Base-by-base conservation (phyloP, 2,329 filamentous ascomycete species). In the Cladosporium sp. region DNA sequence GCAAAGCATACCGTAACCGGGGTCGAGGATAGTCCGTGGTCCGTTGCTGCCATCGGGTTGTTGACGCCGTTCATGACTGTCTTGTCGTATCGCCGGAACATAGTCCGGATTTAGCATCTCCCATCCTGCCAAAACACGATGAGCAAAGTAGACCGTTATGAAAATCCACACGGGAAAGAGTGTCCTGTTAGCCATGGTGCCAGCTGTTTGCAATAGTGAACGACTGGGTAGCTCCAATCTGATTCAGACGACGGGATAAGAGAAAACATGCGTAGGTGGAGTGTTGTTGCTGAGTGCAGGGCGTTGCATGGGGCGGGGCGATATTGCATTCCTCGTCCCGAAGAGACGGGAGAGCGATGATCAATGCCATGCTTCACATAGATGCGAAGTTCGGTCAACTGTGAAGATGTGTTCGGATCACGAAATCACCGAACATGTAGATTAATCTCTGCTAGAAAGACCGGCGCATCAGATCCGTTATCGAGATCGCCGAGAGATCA, bases 321-420 rank as follows among this genome's bases (percentile, higher is more conserved):
- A 31, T 32, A 41, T 49, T 41, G 35, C 37, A 49, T 49, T 49
- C 46, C 46, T 41, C 35, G 22, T 31, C 34, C 46, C 46, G 35
- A 41, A 31, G 46, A 33, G 35, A 37, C 32, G 35, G 34, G 40
- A 13, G 40, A 16, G 40, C 16, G 4, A 22, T 42, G 13, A 38
- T 38, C 35, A 11, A 11, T 2, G 34, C n/a, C 22, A 28, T 28
- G 7, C 22, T 7, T 28, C 22, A 5, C 7, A 28, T 28, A 28
- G 22, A 28, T 28, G 22, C 7, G 22, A 7, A 28, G 16, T 18
- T 2, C 16, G 16, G 16, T 4, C 22, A 28, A 28, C 7, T 28
- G 22, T 28, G 4, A 7, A 28, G 7, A 28, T 28, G 7, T 28
- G 5, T 28, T 28, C 22, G 7, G 22, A 28, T 7, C 22, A 28